phyloP scores from a whole-genome alignment of 345 rosid species.

The Cardiospermum halicacabum region DNA sequence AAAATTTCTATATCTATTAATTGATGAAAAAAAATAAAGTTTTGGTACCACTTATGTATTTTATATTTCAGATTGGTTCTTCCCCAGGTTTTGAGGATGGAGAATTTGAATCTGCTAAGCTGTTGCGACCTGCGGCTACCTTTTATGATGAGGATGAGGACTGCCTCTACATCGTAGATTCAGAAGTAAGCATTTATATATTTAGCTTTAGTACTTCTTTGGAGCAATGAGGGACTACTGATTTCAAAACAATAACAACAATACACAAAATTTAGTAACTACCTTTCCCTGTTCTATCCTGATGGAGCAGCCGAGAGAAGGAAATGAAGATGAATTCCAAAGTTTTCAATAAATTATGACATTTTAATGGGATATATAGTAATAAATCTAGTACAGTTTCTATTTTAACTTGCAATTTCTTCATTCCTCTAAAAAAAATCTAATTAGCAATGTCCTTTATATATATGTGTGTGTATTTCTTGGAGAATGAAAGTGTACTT shows the following conservation, averaged over 20 bases:
- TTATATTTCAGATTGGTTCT: slow-evolving; percentile 87
- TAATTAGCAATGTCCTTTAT: background rate
- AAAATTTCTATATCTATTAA: background rate
- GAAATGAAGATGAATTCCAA: too few relatives aligned
- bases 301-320: background rate
- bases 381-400: background rate
- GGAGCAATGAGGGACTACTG: background rate
- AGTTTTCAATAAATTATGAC: background rate
- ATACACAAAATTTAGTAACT: background rate
- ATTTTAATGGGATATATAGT: background rate
- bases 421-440: background rate
- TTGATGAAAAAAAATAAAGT: slow-evolving; percentile 18
- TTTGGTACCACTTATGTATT: slow-evolving; percentile 27
- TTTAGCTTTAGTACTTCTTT: slow-evolving; percentile 9
- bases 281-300: background rate
- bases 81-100: slow-evolving; percentile 98
- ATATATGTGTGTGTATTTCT: too few relatives aligned
- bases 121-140: slow-evolving; percentile 75
- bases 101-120: slow-evolving; percentile 80
- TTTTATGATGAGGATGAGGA: slow-evolving; percentile 61
- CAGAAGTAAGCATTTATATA: slow-evolving; percentile 57
- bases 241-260: background rate
- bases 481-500: background rate
- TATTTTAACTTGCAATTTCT: background rate
- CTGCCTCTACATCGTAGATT: slow-evolving; percentile 83